Evolutionary conservation across 352 stramenopile genomes (phyloP).

Genomic region (Phytophthora pisi): DNA sequence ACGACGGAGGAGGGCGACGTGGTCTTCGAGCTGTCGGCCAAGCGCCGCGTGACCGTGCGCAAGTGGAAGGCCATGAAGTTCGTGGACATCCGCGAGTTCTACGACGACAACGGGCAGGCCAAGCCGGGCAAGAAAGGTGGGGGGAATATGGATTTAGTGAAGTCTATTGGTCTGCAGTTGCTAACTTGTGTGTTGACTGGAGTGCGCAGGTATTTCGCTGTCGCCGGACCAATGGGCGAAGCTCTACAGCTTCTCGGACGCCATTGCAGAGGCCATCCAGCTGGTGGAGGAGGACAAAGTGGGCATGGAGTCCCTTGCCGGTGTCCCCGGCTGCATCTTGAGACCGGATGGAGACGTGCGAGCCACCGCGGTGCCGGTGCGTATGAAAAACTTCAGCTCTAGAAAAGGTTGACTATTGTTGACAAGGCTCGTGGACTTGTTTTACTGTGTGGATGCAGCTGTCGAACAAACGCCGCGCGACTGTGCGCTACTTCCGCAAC

Average conservation of each 20-base stretch:
- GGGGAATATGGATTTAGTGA: background rate
- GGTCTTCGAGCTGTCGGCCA: conserved; percentile 62
- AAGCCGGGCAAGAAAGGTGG: conserved; percentile 85
- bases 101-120: conserved; percentile 57
- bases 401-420: background rate
- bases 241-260: conserved; percentile 40
- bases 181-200: background rate
- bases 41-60: conserved; percentile 62
- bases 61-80: conserved; percentile 58
- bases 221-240: conserved; percentile 62
- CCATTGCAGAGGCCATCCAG: conserved; percentile 49
- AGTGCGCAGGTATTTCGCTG: conserved; percentile 55
- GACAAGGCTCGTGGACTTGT: conserved; percentile 6
- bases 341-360: conserved; percentile 41
- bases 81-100: conserved; percentile 82
- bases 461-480: conserved; percentile 58
- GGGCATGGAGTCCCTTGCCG: conserved; percentile 33
- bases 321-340: conserved; percentile 40
- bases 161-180: background rate
- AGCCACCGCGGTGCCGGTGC: conserved; percentile 60
- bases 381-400: conserved; percentile 10
- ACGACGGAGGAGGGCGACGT: conserved; percentile 29
- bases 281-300: conserved; percentile 56
- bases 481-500: conserved; percentile 54
- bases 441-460: conserved; percentile 37